Evolutionary conservation across 805 yeast genomes (phyloP), one percentile per base, ranked within the genome.

Genomic region (Schizosaccharomyces cryophilus): DNA sequence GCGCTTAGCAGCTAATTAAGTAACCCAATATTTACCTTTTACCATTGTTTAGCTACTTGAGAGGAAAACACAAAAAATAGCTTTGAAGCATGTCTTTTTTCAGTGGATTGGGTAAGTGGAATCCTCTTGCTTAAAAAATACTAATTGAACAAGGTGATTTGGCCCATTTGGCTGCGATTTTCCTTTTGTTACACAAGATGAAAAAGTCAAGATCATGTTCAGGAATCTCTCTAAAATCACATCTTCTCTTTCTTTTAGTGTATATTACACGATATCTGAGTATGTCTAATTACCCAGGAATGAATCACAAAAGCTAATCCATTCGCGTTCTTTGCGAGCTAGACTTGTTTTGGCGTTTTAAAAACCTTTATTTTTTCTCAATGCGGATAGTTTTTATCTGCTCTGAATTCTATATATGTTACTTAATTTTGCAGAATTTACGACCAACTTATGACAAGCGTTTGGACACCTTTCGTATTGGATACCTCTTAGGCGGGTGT

Each of bases 171-270:
- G 80, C 84, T 19, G 82, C 94, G 66, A 85, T 87, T 60, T 73
- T 85, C 63, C 78, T 93, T 61, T 76, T 93, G 64, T 74, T 90
- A 60, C 82, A 80, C 61, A 80, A 87, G 51, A 87, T 93, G 66
- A 77, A 75, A 61, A 68, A 73, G 5, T 78, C 84, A 61, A 75
- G 75, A 63, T 82, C 94, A 5, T 81, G 85, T 58, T 79, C 81
- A 38, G 98, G 98, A 55, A 78, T 93, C 59, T 88, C 96, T 1
- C 73, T 86, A 69, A 90, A 90, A 73, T 86, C 97, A 0, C 97
- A 93, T 70, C 73, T 79, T 1, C 73, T 90, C 51, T 93, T 90
- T 70, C 80, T 78, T 54, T 64, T 82, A 40, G 95, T 87, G 21
- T 88, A 80, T 66, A 68, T 80, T 54, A 77, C 88, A 15, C 78